phyloP scores from a whole-genome alignment of 2,329 filamentous ascomycete genomes.

The Aspergillus jensenii region DNA sequence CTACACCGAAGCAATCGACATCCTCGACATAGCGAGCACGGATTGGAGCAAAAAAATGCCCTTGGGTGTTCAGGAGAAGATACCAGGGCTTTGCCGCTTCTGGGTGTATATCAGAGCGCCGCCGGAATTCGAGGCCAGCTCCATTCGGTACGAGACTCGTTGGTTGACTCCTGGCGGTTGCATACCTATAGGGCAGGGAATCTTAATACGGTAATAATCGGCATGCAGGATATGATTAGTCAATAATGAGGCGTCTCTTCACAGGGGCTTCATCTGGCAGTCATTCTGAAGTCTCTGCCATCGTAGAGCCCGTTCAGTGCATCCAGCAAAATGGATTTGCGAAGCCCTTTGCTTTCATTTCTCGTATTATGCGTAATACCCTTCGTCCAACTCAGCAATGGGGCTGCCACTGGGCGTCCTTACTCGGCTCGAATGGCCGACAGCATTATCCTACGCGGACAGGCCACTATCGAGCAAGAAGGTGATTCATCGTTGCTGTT shows the following conservation, averaged over 20 bases:
- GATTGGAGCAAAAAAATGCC: no score
- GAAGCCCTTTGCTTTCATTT: background rate
- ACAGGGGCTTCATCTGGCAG: background rate
- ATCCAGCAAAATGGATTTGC: background rate
- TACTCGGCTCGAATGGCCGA: conserved; percentile 30
- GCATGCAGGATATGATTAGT: background rate
- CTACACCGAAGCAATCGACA: no score
- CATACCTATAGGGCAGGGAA: no score
- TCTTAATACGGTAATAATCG: no score
- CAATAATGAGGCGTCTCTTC: background rate
- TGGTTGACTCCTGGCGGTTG: no score
- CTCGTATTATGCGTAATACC: background rate
- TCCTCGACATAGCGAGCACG: no score
- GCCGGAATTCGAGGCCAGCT: no score
- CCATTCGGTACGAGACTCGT: no score
- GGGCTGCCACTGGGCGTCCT: conserved; percentile 8
- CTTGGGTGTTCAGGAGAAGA: no score
- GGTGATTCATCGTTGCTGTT: conserved; percentile 15
- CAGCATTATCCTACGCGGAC: conserved; percentile 25
- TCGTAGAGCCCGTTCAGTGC: background rate
- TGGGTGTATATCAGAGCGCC: no score
- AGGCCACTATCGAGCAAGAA: conserved; percentile 17
- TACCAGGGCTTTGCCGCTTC: no score
- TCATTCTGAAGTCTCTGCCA: background rate
- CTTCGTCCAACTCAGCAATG: background rate